phyloP scores from a whole-genome alignment of 1,284 basidiomycete genomes.

The Crepidotus sp. region DNA sequence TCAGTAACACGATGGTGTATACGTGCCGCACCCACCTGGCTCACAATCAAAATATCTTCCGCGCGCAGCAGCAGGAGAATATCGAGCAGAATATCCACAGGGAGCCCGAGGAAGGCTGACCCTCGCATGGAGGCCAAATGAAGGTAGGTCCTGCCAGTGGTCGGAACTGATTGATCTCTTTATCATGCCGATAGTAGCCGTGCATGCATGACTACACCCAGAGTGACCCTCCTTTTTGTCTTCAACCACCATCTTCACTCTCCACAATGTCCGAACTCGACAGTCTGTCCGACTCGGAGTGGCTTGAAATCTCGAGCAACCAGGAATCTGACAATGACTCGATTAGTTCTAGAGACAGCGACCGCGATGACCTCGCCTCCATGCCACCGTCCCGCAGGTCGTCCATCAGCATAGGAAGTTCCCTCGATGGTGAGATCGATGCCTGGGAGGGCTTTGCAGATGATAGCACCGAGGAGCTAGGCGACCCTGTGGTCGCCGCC shows the following conservation, averaged over 20 bases:
- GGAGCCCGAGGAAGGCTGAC: not conserved
- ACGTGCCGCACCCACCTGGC: constrained; percentile 3
- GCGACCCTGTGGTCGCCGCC: constrained; percentile 22
- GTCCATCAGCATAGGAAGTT: constrained; percentile 57
- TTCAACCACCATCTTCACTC: not conserved
- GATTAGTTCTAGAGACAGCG: constrained; percentile 45
- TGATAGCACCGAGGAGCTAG: constrained; percentile 41
- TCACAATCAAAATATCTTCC: constrained; percentile 3
- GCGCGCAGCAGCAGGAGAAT: not conserved
- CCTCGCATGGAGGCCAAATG: not conserved
- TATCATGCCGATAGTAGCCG: not conserved
- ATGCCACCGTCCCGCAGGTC: constrained; percentile 55
- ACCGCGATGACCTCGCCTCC: constrained; percentile 39
- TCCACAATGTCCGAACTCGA: constrained; percentile 50
- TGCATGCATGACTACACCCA: not conserved
- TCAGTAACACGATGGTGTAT: constrained; percentile 5
- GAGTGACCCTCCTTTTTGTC: not conserved
- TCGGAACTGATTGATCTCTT: too few relatives aligned
- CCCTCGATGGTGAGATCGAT: constrained; percentile 54
- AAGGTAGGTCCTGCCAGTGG: not conserved
- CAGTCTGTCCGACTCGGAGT: constrained; percentile 66
- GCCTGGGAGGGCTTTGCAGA: constrained; percentile 69
- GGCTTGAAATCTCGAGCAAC: constrained; percentile 65
- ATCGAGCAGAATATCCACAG: constrained; percentile 2
- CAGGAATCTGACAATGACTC: constrained; percentile 62